A percentile compares a stretch with the other conserved stretches of the same genome.
Evolutionary conservation across 208 protist genomes (phyloP).

Genomic region (Trichomonas gallinae): DNA sequence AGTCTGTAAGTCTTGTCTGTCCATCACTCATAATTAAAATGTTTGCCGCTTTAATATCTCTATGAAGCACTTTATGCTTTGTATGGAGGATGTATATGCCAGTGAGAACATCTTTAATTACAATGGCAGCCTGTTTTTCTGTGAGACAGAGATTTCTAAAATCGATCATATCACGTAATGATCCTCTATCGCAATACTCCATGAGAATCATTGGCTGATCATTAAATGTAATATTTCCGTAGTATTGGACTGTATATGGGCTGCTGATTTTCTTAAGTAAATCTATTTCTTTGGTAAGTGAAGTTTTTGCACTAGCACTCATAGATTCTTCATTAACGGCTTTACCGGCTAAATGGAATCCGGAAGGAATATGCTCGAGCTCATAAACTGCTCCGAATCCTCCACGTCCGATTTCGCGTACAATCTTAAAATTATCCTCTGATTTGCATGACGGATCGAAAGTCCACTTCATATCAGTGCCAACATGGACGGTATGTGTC

Average conservation of each 20-base stretch:
- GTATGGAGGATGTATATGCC: background rate
- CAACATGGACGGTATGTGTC: background rate
- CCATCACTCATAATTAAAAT: conserved; percentile 20
- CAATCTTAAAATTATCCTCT: background rate
- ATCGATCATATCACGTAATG: background rate
- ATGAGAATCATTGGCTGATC: background rate
- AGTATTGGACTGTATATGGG: background rate
- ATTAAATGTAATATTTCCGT: background rate
- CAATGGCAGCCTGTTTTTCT: background rate
- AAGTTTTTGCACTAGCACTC: background rate
- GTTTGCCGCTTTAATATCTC: conserved; percentile 66
- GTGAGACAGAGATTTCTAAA: background rate
- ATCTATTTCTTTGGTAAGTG: background rate
- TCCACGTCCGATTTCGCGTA: background rate
- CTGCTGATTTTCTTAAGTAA: background rate
- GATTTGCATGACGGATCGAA: background rate
- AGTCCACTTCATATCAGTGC: background rate
- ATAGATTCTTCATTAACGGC: background rate
- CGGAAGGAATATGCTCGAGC: background rate
- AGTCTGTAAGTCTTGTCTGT: conserved; percentile 35
- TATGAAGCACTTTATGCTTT: conserved; percentile 53
- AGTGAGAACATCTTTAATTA: background rate
- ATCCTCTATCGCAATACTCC: background rate
- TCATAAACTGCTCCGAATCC: background rate
- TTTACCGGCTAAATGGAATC: background rate